Percentiles rank a stretch among this genome's conserved stretches.
These are phyloP conservation scores for Colletotrichum sp. DNA, from an alignment of 2,329 filamentous ascomycete species.

Conservation along the genomic window DNA sequence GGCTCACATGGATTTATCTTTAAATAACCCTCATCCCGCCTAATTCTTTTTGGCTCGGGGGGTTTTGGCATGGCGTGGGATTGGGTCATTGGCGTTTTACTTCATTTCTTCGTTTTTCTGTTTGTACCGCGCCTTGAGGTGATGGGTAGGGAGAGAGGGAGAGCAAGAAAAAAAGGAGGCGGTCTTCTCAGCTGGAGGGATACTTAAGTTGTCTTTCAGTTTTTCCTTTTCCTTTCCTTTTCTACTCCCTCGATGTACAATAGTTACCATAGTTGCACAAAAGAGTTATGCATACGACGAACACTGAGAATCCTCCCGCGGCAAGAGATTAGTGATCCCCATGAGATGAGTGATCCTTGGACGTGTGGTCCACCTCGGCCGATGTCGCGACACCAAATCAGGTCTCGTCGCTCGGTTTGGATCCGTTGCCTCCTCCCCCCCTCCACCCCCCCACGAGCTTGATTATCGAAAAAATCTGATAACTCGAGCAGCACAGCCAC, in stretches of 20 bases:
- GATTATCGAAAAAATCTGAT: constrained; percentile 3
- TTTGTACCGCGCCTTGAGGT: background rate
- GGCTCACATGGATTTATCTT: constrained; percentile 10
- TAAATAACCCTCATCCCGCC: background rate
- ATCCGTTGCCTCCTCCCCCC: background rate
- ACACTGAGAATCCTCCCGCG: background rate
- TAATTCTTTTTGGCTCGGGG: background rate
- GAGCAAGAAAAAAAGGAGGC: background rate
- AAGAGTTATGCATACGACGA: background rate
- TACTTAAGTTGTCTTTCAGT: background rate
- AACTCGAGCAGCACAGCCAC: background rate
- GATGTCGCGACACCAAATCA: background rate
- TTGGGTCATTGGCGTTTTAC: constrained; percentile 1
- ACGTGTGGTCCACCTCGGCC: background rate
- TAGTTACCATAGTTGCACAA: background rate
- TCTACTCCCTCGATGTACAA: background rate
- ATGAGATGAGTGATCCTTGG: background rate
- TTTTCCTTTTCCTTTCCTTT: background rate
- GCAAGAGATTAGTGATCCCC: background rate
- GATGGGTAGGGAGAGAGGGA: background rate
- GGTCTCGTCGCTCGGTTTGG: background rate
- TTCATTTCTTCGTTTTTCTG: constrained; percentile 1
- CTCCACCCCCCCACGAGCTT: background rate
- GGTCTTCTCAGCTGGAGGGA: background rate
- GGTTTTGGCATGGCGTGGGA: constrained; percentile 15